phyloP scores from a whole-genome alignment of 495 filamentous ascomycete genomes.

The Hyaloscypha finlandica region DNA sequence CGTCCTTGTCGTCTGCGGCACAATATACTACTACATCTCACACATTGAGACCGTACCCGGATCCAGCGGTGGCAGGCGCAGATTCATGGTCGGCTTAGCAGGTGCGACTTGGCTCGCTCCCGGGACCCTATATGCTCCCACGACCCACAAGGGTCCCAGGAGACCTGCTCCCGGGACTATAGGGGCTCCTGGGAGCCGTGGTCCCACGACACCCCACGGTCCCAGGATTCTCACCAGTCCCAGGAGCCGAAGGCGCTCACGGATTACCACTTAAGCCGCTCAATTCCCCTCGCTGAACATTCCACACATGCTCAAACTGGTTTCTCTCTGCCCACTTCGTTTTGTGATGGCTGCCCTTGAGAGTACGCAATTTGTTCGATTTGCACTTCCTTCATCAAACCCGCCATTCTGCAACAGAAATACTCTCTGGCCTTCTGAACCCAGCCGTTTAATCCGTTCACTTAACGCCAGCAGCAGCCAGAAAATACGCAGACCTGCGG shows the following conservation, averaged over 20 bases:
- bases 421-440: constrained; percentile 19
- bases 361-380: constrained; percentile 25
- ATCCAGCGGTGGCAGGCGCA: no score
- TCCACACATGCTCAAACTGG: constrained; percentile 18
- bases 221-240: no score
- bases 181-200: no score
- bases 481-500: constrained; percentile 21
- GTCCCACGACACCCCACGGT: no score
- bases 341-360: constrained; percentile 24
- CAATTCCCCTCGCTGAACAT: constrained; percentile 28
- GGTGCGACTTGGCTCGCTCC: no score
- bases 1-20: no score
- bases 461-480: constrained; percentile 22
- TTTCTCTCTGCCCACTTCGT: constrained; percentile 21
- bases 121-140: no score
- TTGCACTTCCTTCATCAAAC: constrained; percentile 27
- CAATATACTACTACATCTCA: no score
- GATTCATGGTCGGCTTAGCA: no score
- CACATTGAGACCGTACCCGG: no score
- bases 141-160: no score
- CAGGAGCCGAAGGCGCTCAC: constrained; percentile 5
- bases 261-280: constrained; percentile 26
- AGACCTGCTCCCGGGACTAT: no score
- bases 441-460: constrained; percentile 18
- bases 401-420: constrained; percentile 16